Conservation (phyloP, 73 alveolate species). For the Tetrahymena borealis region DNA sequence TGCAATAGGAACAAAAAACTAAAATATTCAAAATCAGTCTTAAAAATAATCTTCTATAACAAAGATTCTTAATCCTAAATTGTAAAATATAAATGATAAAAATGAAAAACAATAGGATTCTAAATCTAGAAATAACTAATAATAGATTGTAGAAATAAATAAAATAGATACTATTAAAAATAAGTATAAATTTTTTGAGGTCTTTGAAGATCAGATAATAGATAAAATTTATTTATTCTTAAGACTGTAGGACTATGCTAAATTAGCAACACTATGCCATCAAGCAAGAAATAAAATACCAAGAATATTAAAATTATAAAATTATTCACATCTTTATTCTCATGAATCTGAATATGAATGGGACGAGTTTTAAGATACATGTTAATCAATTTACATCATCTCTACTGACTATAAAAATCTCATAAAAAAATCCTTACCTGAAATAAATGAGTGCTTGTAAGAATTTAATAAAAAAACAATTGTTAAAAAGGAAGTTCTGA, state of each 20-base stretch:
- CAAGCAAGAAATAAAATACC: background rate
- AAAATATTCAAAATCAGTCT: too few species aligned
- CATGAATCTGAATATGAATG: background rate
- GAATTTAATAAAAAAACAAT: background rate
- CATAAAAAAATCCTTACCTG: background rate
- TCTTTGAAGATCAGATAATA: too few species aligned
- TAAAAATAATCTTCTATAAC: too few species aligned
- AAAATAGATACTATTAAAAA: background rate
- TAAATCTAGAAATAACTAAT: too few species aligned
- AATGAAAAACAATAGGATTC: too few species aligned
- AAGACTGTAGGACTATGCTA: background rate
- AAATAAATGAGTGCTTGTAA: background rate
- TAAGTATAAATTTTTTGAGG: background rate
- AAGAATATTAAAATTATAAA: background rate
- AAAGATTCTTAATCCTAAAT: too few species aligned
- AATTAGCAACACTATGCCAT: background rate
- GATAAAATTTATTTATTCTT: background rate
- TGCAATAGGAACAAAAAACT: too few species aligned
- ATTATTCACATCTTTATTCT: background rate
- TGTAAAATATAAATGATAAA: too few species aligned
- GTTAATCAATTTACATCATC: background rate
- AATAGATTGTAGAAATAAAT: background rate
- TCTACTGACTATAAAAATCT: background rate
- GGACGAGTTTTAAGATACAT: background rate
- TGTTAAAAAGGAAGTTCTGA: background rate